Conservation (phyloP, 305 asterid genomes). For the Fraxinus albicans region DNA sequence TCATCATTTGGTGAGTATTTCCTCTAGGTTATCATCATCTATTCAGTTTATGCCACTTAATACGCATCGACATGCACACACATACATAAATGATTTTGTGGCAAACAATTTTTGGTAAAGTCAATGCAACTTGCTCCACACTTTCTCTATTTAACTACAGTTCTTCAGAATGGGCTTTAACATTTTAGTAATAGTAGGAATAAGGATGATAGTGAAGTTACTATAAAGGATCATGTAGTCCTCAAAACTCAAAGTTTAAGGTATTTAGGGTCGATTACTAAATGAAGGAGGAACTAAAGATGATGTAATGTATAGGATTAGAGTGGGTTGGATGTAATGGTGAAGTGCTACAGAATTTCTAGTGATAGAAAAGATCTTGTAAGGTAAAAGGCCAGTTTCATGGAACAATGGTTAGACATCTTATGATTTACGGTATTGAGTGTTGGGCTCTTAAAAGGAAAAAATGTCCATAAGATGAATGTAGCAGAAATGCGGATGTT, state of each 20-base stretch:
- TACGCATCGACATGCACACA: background rate
- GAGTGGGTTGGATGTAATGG: background rate
- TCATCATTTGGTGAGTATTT: constrained; percentile 53
- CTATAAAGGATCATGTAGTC: background rate
- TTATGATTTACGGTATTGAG: background rate
- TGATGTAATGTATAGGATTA: background rate
- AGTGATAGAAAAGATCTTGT: background rate
- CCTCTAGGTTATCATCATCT: background rate
- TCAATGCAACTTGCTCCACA: background rate
- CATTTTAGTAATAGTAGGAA: background rate
- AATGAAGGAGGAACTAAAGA: background rate
- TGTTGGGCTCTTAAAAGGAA: background rate
- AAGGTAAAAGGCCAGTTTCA: background rate
- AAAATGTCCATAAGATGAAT: background rate
- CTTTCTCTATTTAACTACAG: constrained; percentile 1
- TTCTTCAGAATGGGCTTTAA: background rate
- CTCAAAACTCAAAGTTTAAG: background rate
- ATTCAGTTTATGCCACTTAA: background rate
- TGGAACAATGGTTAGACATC: background rate
- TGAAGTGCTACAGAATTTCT: background rate
- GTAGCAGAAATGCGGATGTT: background rate
- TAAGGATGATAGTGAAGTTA: background rate
- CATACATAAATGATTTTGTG: background rate
- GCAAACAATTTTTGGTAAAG: background rate
- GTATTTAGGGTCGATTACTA: background rate